A percentile compares a stretch with the other conserved stretches of the same genome.
Conservation (phyloP, 805 yeast species). For the Yamadazyma sp. region DNA sequence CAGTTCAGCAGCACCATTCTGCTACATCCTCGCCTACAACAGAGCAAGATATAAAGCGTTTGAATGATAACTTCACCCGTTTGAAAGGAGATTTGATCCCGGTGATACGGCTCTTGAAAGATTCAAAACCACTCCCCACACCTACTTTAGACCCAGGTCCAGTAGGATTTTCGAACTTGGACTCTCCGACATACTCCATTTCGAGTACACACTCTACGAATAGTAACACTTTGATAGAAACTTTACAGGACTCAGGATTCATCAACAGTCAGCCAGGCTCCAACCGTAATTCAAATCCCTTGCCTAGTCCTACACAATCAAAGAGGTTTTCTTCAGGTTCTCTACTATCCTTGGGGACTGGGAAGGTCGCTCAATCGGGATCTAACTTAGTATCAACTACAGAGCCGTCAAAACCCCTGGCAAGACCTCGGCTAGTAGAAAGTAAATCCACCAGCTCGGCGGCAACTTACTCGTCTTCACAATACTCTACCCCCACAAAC, state of each 20-base stretch:
- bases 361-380: slow-evolving; percentile 28
- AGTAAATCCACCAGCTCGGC: slow-evolving; percentile 24
- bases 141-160: slow-evolving; percentile 51
- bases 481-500: slow-evolving; percentile 13
- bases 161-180: slow-evolving; percentile 16
- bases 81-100: slow-evolving; percentile 67
- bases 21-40: slow-evolving; percentile 14
- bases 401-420: slow-evolving; percentile 10
- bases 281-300: slow-evolving; percentile 15
- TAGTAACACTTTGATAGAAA: slow-evolving; percentile 13
- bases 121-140: slow-evolving; percentile 66
- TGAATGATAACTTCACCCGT: slow-evolving; percentile 54
- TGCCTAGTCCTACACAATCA: slow-evolving; percentile 29
- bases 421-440: slow-evolving; percentile 25
- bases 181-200: slow-evolving; percentile 32
- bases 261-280: slow-evolving; percentile 9
- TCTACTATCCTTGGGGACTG: slow-evolving; percentile 42
- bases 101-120: slow-evolving; percentile 59
- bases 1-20: slow-evolving; percentile 19
- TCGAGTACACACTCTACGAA: slow-evolving; percentile 18
- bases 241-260: slow-evolving; percentile 13
- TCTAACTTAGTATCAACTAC: neutral
- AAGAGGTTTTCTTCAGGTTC: slow-evolving; percentile 40
- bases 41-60: slow-evolving; percentile 33
- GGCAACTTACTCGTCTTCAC: slow-evolving; percentile 25